Base-by-base conservation (phyloP, 108 stramenopile genomes). In the Cyclotella atomus region DNA sequence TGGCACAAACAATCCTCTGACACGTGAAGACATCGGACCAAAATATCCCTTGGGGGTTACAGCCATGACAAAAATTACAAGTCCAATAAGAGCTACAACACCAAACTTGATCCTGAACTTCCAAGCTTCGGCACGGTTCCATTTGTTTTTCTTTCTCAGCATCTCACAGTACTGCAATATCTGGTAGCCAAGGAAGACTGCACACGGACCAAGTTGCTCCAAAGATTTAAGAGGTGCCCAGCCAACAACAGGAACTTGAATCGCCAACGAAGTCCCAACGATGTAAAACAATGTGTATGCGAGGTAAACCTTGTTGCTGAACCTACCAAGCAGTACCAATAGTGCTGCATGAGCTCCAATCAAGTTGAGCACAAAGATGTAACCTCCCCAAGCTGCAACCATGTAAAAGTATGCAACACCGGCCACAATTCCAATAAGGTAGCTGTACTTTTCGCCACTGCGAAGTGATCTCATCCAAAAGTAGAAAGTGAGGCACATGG, bases 281-380 rank as follows among this genome's bases (percentile, higher is more conserved):
- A 86, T 44, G 73, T 98, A 99, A 84, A 98, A 99, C 29, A 95
- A 71, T 7, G 90, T 82, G 87, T 99, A 99, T 21, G 96, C 82
- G 45, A 88, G 71, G 73, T 97, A 96, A 15, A 98, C 81, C 54
- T 95, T 91, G 49, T 69, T 59, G 43, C 88, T 83, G 83, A 93
- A 99, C 36, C 97, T 70, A 43, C 97, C 97, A 59, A 82, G 59
- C 47, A 91, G 61, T 9, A 97, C 88, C 79, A 99, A 75, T 2
- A 82, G 53, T 2, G 93, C 90, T 4, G 94, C 96, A 79, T 97
- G 95, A 23, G 95, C 89, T 25, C 97, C 97, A 61, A 99, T 87
- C 83, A 98, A 82, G 86, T 99, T 99, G 69, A 98, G 69, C 21
- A 99, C 97, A 90, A 98, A 99, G 60, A 97, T 89, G 85, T 97